Conservation (phyloP, 1,284 basidiomycete genomes). For the Leccinum solheimii region DNA sequence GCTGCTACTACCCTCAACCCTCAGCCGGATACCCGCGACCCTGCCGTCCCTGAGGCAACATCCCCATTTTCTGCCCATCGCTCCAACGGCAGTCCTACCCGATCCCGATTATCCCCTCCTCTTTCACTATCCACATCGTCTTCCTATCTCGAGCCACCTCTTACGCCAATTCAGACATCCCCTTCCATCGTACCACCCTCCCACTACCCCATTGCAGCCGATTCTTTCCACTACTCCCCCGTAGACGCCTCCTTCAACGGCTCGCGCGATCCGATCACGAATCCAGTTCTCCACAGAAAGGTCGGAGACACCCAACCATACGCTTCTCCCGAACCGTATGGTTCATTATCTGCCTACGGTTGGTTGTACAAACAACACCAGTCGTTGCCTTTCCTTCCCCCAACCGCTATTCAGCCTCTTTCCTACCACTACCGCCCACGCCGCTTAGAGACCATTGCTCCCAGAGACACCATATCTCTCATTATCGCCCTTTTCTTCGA, state of each 20-base stretch:
- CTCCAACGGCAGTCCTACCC: slow-evolving; percentile 50
- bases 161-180: slow-evolving; percentile 44
- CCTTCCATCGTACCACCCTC: slow-evolving; percentile 55
- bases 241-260: slow-evolving; percentile 36
- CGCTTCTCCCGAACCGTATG: slow-evolving; percentile 52
- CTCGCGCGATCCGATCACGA: slow-evolving; percentile 29
- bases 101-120: slow-evolving; percentile 48
- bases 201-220: slow-evolving; percentile 68
- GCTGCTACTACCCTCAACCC: slow-evolving; percentile 50
- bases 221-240: slow-evolving; percentile 57
- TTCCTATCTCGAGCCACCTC: slow-evolving; percentile 52
- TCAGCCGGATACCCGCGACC: slow-evolving; percentile 33
- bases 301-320: slow-evolving; percentile 47
- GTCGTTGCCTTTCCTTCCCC: slow-evolving; percentile 46
- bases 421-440: slow-evolving; percentile 69
- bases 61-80: slow-evolving; percentile 50
- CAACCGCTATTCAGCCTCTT: slow-evolving; percentile 61
- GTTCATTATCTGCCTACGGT: slow-evolving; percentile 62
- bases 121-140: slow-evolving; percentile 46
- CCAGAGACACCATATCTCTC: slow-evolving; percentile 72
- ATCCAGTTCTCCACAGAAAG: slow-evolving; percentile 35
- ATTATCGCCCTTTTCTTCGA: slow-evolving; percentile 87
- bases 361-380: slow-evolving; percentile 73
- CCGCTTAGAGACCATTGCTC: slow-evolving; percentile 72
- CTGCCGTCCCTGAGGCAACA: slow-evolving; percentile 40